These are phyloP conservation scores for Biancaea sappan DNA, from an alignment of 306 rosid species.

Conservation along the genomic window DNA sequence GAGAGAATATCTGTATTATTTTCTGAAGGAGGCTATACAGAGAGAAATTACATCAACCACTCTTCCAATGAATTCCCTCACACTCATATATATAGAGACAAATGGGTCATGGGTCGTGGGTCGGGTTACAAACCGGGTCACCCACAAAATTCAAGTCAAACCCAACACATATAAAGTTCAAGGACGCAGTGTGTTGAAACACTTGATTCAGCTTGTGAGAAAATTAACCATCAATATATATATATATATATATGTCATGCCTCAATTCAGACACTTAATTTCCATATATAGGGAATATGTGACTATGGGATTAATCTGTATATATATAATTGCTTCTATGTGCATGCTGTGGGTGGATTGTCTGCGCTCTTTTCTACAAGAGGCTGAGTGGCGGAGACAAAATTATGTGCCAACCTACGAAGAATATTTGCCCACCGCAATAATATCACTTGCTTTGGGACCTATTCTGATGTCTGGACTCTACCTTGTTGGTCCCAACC, in stretches of 20 bases:
- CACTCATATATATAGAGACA: too few species aligned
- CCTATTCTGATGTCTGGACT: conserved; percentile 53
- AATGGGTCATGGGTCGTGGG: too few species aligned
- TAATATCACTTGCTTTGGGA: conserved; percentile 53
- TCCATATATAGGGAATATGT: neutral
- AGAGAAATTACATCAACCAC: too few species aligned
- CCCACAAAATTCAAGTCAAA: too few species aligned
- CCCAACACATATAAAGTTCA: conserved; percentile 38
- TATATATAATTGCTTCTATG: conserved; percentile 4
- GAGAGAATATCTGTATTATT: too few species aligned
- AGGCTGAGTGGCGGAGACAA: conserved; percentile 51
- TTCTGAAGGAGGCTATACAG: too few species aligned
- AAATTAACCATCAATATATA: too few species aligned
- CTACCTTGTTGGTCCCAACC: conserved; percentile 51
- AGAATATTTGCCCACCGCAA: conserved; percentile 46
- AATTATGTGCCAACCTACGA: conserved; percentile 47
- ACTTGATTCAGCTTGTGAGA: conserved; percentile 54
- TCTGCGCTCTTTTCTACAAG: conserved; percentile 45
- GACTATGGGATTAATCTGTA: too few species aligned
- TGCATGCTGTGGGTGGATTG: conserved; percentile 52
- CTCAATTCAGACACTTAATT: neutral
- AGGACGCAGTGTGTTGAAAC: conserved; percentile 37
- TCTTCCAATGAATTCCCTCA: too few species aligned
- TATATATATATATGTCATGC: too few species aligned
- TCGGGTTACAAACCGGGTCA: too few species aligned